Base-by-base conservation (phyloP, 1,139 yeast genomes). In the Pichia sp. region DNA sequence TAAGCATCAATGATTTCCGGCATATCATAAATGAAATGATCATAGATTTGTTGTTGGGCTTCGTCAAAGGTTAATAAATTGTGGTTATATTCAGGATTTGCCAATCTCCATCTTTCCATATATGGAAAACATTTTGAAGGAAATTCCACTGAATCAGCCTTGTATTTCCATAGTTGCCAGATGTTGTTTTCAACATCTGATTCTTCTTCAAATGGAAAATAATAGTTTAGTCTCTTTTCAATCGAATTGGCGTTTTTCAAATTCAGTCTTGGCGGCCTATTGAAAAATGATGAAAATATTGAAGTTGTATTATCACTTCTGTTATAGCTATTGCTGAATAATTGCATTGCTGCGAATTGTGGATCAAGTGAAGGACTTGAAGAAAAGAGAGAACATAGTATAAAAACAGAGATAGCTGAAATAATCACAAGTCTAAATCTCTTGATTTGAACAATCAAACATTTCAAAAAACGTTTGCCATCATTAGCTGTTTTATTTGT, bases 151-250 rank as follows among this genome's bases (percentile, higher is more conserved):
- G 81, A 77, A 33, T 73, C 75, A n/a, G 77, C 61, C 16, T 76
- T 76, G 23, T 76, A 79, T 62, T 85, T 85, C 97, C 97, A 92
- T 3, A 97, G 84, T 64, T 92, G 98, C 97, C 97, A 92, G 41
- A 92, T 80, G 50, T 75, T 74, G 51, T 81, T 83, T 27, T 92
- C 95, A 48, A 85, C 75, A 27, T 52, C 55, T 5, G 32, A 41
- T 9, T 63, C 51, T 3, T 75, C 68, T 48, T 81, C 80, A 62
- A 84, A 87, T 0, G 95, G 95, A 58, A 83, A 85, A 52, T 73
- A 79, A 54, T 62, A 72, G 9, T 81, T 69, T 44, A 87, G 46
- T 37, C 61, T 49, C 3, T 54, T 41, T 69, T 53, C 84, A 29
- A 59, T 59, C 2, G 59, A 51, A 39, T 45, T 52, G 52, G 57